phyloP scores from a whole-genome alignment of 179 eudicot genomes.

The Dionaea muscipula region DNA sequence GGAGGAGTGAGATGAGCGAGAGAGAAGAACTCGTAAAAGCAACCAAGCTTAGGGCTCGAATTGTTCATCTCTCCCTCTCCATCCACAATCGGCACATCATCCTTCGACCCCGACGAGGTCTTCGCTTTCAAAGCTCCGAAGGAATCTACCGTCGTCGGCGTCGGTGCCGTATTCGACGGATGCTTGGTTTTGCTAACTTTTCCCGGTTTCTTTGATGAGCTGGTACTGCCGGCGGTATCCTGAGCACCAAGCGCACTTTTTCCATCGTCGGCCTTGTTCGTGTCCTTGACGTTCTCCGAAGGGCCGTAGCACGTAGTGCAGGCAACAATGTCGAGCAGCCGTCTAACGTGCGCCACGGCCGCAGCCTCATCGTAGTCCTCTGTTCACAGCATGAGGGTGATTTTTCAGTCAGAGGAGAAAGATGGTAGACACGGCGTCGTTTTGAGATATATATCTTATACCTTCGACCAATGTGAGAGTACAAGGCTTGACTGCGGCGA shows the following conservation, averaged over 20 bases:
- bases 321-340: constrained; percentile 84
- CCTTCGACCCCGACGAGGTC: constrained; percentile 28
- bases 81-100: constrained; percentile 38
- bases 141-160: constrained; percentile 21
- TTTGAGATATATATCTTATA: constrained; percentile 7
- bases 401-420: constrained; percentile 1
- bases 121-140: constrained; percentile 6
- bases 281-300: constrained; percentile 28
- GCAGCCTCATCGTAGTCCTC: constrained; percentile 74
- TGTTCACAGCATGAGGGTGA: constrained; percentile 13
- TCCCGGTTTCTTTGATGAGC: constrained; percentile 33
- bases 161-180: constrained; percentile 14
- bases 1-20: constrained; percentile 86
- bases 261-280: constrained; percentile 23
- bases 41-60: constrained; percentile 63
- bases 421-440: constrained; percentile 31
- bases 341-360: constrained; percentile 75
- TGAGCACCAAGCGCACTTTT: constrained; percentile 33
- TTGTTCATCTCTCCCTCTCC: constrained; percentile 69
- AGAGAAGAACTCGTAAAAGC: constrained; percentile 87
- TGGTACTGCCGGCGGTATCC: constrained; percentile 30
- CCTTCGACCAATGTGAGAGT: constrained; percentile 70
- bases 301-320: constrained; percentile 86
- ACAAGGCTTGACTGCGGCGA: constrained; percentile 85
- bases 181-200: constrained; percentile 20